Conservation (phyloP, 83 land plant genomes). For the Picea abies region DNA sequence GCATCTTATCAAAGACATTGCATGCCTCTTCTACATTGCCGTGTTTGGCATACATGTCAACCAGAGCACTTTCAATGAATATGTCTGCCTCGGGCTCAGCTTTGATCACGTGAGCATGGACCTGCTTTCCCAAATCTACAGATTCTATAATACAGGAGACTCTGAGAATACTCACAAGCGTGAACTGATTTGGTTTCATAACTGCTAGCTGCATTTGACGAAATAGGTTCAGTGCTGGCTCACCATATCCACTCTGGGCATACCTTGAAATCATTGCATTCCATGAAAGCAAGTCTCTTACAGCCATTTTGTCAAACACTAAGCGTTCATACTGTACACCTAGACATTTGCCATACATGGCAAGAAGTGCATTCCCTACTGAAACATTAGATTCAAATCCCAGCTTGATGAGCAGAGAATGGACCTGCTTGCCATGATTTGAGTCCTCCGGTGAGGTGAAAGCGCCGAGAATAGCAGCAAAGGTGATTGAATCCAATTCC, state of each 20-base stretch:
- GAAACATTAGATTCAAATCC: conserved; percentile 27
- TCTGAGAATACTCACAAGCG: conserved; percentile 47
- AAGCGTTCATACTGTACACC: background rate
- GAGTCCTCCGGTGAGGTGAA: conserved; percentile 37
- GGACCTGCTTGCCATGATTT: conserved; percentile 55
- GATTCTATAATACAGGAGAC: conserved; percentile 34
- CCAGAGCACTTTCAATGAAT: conserved; percentile 23
- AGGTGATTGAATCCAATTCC: conserved; percentile 43
- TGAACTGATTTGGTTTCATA: conserved; percentile 46
- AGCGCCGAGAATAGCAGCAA: conserved; percentile 49
- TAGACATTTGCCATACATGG: conserved; percentile 51
- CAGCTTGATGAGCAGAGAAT: conserved; percentile 30
- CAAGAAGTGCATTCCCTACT: conserved; percentile 41
- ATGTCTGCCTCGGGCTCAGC: conserved; percentile 15
- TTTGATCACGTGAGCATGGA: conserved; percentile 35
- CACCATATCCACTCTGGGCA: conserved; percentile 11
- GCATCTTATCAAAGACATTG: background rate
- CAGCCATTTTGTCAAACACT: conserved; percentile 6
- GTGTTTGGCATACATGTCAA: background rate
- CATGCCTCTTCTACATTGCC: background rate
- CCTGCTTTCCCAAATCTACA: conserved; percentile 31
- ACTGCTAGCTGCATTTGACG: conserved; percentile 22
- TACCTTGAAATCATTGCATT: conserved; percentile 27
- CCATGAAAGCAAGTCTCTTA: conserved; percentile 22
- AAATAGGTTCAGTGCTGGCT: conserved; percentile 19